A percentile compares a stretch with the other conserved stretches of the same genome.
phyloP scores from a whole-genome alignment of 148 eudicot genomes.

The Diospyros lotus region DNA sequence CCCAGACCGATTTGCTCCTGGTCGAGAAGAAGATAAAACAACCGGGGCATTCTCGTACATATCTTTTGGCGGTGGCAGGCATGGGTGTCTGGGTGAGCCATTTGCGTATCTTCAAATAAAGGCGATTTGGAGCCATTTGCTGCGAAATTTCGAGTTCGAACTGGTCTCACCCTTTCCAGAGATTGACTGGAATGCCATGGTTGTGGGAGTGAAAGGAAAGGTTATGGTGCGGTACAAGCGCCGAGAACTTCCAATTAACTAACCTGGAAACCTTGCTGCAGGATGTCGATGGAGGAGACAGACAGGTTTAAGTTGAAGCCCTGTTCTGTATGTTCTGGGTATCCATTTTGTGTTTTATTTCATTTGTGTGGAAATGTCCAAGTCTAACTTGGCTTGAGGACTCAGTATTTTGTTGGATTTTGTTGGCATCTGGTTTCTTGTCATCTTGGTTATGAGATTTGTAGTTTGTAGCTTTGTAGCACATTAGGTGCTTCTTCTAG shows the following conservation, averaged over 20 bases:
- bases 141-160: constrained; percentile 88
- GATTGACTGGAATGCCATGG: constrained; percentile 96
- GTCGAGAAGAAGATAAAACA: constrained; percentile 87
- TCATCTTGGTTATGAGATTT: not conserved
- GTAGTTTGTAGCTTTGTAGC: not conserved
- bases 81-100: constrained; percentile 91
- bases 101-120: constrained; percentile 94
- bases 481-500: not conserved
- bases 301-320: not conserved
- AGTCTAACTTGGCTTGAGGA: too few species aligned
- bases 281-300: not conserved
- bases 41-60: constrained; percentile 85
- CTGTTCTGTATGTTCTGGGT: not conserved
- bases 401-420: too few species aligned
- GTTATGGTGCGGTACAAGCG: constrained; percentile 77
- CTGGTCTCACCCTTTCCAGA: constrained; percentile 90
- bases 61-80: constrained; percentile 94
- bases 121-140: constrained; percentile 91
- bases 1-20: constrained; percentile 75
- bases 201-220: constrained; percentile 69
- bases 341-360: not conserved
- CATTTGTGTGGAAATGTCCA: too few species aligned
- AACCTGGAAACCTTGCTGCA: not conserved
- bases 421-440: not conserved
- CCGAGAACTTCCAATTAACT: constrained; percentile 33